Evolutionary conservation across 208 protist genomes (phyloP).

Genomic region (Trypanosoma scelopori): DNA sequence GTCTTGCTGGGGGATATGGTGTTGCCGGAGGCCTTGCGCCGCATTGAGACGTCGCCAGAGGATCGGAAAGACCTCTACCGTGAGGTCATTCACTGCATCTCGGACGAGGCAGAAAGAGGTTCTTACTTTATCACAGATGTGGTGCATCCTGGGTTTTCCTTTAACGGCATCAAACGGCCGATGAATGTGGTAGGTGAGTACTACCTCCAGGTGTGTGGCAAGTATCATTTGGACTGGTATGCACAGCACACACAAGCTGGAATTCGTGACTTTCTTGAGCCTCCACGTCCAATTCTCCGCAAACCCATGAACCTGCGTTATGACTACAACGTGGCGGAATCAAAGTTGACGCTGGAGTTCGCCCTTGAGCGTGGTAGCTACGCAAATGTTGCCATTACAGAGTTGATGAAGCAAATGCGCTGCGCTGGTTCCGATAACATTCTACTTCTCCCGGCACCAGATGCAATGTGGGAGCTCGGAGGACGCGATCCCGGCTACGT

Average conservation of each 20-base stretch:
- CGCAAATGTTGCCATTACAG: conserved; percentile 82
- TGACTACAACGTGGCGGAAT: conserved; percentile 42
- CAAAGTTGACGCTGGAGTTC: conserved; percentile 63
- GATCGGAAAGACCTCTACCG: conserved; percentile 45
- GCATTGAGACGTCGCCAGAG: conserved; percentile 27
- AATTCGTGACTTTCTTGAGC: conserved; percentile 77
- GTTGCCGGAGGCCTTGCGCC: conserved; percentile 40
- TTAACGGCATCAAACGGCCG: conserved; percentile 67
- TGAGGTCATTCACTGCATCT: conserved; percentile 39
- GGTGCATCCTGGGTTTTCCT: conserved; percentile 82
- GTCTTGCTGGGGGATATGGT: conserved; percentile 77
- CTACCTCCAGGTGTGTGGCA: conserved; percentile 71
- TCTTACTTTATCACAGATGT: conserved; percentile 69
- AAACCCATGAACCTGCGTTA: conserved; percentile 67
- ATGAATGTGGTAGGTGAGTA: conserved; percentile 65
- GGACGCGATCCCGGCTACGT: conserved; percentile 72
- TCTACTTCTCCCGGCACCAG: conserved; percentile 50
- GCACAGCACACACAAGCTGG: conserved; percentile 56
- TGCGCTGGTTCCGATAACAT: conserved; percentile 73
- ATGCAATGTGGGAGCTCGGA: conserved; percentile 64
- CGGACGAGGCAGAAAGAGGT: conserved; percentile 36
- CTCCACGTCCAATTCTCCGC: conserved; percentile 77
- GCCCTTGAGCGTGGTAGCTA: conserved; percentile 84
- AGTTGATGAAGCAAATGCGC: conserved; percentile 70
- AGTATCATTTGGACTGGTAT: conserved; percentile 77